Conservation (phyloP, 176 grass and related monocot species). For the Aegilops speltoides region DNA sequence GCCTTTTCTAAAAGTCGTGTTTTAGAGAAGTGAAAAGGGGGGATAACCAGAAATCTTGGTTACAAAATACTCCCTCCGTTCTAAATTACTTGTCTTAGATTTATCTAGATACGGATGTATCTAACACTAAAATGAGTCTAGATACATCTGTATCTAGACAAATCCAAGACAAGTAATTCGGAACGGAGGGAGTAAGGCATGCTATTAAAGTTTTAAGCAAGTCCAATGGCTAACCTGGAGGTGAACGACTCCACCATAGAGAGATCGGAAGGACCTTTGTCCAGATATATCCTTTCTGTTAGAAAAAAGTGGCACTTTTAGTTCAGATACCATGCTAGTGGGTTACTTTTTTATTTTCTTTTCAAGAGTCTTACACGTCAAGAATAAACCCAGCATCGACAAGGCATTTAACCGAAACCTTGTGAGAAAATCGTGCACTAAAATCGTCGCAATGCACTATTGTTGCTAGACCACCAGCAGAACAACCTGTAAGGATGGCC, state of each 20-base stretch:
- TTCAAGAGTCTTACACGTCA: constrained; percentile 48
- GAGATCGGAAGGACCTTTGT: constrained; percentile 41
- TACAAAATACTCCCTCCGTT: too few species aligned
- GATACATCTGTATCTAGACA: too few species aligned
- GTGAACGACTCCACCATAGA: constrained; percentile 45
- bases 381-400: constrained; percentile 80
- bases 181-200: too few species aligned
- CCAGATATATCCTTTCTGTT: constrained; percentile 68
- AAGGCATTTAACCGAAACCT: constrained; percentile 67
- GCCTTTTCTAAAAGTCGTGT: background rate
- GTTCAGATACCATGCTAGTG: background rate
- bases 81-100: too few species aligned
- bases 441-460: constrained; percentile 80
- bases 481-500: constrained; percentile 75
- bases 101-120: too few species aligned
- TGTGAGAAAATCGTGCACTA: constrained; percentile 29
- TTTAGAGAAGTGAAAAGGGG: background rate
- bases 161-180: too few species aligned
- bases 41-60: background rate
- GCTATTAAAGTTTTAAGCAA: background rate
- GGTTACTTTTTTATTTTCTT: background rate
- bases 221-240: constrained; percentile 53
- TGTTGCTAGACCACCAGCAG: constrained; percentile 69
- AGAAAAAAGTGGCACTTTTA: background rate
- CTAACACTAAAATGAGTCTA: too few species aligned